phyloP scores from a whole-genome alignment of 73 alveolate genomes.

The Halteria grandinella region DNA sequence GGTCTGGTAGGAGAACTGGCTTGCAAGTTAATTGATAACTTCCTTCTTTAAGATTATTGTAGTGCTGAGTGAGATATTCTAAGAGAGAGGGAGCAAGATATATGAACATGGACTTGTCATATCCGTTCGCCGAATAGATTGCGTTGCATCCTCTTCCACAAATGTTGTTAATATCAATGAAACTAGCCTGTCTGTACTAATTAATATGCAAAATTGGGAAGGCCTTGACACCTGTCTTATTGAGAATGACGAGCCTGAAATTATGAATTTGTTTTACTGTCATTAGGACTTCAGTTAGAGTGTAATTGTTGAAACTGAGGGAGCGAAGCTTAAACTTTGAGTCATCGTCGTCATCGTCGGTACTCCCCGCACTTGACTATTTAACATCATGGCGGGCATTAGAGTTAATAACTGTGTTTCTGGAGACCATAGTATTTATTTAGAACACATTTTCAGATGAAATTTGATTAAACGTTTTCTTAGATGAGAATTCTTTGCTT shows the following conservation, averaged over 20 bases:
- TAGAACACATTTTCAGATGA: too few species aligned
- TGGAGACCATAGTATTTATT: too few species aligned
- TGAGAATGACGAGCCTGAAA: slow-evolving; percentile 20
- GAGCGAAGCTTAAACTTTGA: slow-evolving; percentile 39
- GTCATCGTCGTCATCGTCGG: too few species aligned
- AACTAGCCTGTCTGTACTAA: slow-evolving; percentile 16
- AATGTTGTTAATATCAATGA: slow-evolving; percentile 4
- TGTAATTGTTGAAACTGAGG: background rate
- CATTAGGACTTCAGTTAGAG: background rate
- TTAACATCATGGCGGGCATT: too few species aligned
- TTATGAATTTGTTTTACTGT: slow-evolving; percentile 11
- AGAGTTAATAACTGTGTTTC: too few species aligned
- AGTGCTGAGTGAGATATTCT: slow-evolving; percentile 16
- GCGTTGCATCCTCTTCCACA: slow-evolving; percentile 47
- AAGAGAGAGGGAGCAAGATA: slow-evolving; percentile 7
- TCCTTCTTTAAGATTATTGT: background rate
- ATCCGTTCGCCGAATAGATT: slow-evolving; percentile 16
- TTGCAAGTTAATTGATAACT: too few species aligned
- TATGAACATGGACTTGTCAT: background rate
- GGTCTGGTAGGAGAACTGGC: too few species aligned
- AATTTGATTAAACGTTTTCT: too few species aligned
- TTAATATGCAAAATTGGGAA: slow-evolving; percentile 41
- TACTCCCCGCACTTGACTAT: too few species aligned
- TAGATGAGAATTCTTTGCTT: slow-evolving; percentile 26
- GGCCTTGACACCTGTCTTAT: slow-evolving; percentile 22